These are phyloP conservation scores for Phytophthora europaea DNA, from an alignment of 352 stramenopile species.

Conservation along the genomic window DNA sequence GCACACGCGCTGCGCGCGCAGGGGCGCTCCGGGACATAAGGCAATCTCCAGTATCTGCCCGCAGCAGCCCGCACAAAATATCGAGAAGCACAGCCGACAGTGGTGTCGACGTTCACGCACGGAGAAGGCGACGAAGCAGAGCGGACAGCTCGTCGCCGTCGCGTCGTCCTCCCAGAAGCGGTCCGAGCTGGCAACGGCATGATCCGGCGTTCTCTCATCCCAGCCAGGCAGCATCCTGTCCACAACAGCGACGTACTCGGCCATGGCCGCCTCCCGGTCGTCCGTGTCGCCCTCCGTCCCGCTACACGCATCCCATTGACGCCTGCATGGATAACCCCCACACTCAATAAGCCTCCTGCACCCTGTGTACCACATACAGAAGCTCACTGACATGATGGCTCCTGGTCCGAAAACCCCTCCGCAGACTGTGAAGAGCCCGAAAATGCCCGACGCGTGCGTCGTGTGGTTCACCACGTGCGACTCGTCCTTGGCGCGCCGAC, in stretches of 20 bases:
- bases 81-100: constrained; percentile 79
- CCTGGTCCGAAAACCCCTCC: constrained; percentile 59
- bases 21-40: constrained; percentile 66
- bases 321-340: constrained; percentile 40
- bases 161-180: constrained; percentile 77
- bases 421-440: constrained; percentile 56
- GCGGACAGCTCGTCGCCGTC: constrained; percentile 47
- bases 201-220: constrained; percentile 60
- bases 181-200: constrained; percentile 57
- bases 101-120: constrained; percentile 65
- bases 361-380: not conserved
- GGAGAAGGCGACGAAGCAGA: constrained; percentile 59
- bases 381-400: constrained; percentile 64
- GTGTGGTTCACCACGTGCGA: constrained; percentile 16
- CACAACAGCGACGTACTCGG: constrained; percentile 63
- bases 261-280: constrained; percentile 53
- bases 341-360: not conserved
- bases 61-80: constrained; percentile 75
- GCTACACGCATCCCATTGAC: constrained; percentile 72
- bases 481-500: constrained; percentile 51
- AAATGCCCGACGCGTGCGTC: constrained; percentile 7
- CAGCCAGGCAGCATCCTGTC: constrained; percentile 76
- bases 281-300: constrained; percentile 29
- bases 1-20: constrained; percentile 70
- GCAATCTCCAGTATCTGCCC: constrained; percentile 57